These are phyloP conservation scores for Mortierella polycephala DNA, from an alignment of 371 early-diverging fungal species.

Conservation along the genomic window DNA sequence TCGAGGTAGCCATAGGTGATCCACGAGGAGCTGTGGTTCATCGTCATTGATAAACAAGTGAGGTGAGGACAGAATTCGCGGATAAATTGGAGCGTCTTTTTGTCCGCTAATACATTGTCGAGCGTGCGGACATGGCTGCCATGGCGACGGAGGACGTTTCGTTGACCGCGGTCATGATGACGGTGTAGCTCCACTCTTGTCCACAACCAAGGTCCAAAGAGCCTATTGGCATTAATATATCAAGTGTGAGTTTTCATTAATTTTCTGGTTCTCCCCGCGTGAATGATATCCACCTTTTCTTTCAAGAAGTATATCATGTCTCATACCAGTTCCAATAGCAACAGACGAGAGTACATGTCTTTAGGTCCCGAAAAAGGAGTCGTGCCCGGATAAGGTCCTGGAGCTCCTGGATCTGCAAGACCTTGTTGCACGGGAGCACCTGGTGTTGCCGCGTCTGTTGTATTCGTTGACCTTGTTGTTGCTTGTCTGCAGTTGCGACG, in stretches of 20 bases:
- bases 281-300: not conserved
- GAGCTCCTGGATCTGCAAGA: slow-evolving; percentile 48
- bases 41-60: slow-evolving; percentile 1
- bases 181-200: slow-evolving; percentile 9
- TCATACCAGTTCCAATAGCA: slow-evolving; percentile 27
- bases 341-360: slow-evolving; percentile 22
- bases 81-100: slow-evolving; percentile 14
- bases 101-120: slow-evolving; percentile 14
- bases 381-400: slow-evolving; percentile 54
- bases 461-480: too few species aligned
- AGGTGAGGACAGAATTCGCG: slow-evolving; percentile 16
- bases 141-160: slow-evolving; percentile 16
- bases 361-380: slow-evolving; percentile 26
- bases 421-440: slow-evolving; percentile 7
- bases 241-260: not conserved
- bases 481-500: too few species aligned
- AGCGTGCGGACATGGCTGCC: slow-evolving; percentile 9
- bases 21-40: slow-evolving; percentile 18
- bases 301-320: not conserved
- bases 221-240: not conserved
- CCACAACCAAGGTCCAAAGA: slow-evolving; percentile 22
- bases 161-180: slow-evolving; percentile 6
- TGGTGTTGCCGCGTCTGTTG: not conserved
- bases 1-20: slow-evolving; percentile 19
- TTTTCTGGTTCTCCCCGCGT: too few species aligned